Evolutionary conservation across 1,284 basidiomycete genomes (phyloP), one percentile per base, ranked within the genome.

Genomic region (Pseudozyma tsukubaensis): DNA sequence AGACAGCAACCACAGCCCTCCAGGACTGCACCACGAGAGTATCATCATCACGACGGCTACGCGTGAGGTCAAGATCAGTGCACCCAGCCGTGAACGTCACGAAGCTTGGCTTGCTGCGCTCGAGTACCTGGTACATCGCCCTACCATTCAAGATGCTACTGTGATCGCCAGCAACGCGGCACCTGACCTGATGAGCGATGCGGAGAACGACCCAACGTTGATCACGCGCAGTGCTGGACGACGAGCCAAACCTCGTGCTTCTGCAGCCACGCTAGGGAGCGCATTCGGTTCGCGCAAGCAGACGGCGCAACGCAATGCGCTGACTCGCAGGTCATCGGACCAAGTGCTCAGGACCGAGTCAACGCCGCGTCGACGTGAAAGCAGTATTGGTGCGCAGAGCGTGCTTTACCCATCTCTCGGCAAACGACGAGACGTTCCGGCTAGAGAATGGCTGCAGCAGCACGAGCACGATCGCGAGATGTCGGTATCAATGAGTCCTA

Each of bases 61-160:
- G 69, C 89, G 96, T 63, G 97, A 99, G 86, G 95, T 99, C 89
- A 97, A 97, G 87, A 91, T 99, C 83, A 99, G 95, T 14, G 94
- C 95, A 4, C 91, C 92, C 0, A 94, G 91, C 18, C 92, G 92
- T 84, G 96, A 97, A 78, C 88, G 94, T 52, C 97, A 99, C 85
- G 94, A 98, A 73, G 92, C 97, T 59, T 99, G 97, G 97, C 87
- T 94, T 59, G 92, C 91, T 83, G 82, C 84, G 45, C 67, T 83
- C 51, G 75, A 69, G 59, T 81, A 77, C 45, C 67, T 84, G 21
- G 65, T 80, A 42, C 71, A 80, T 42, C 66, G 74, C 13, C 58
- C 66, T 37, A 59, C 69, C 3, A 68, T 70, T 19, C 63, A 70
- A 34, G 75, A 77, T 24, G 75, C 67, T 5, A 72, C 58, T 14